phyloP scores from a whole-genome alignment of 1,139 yeast genomes.

The Entelexis paramagnoliae region DNA sequence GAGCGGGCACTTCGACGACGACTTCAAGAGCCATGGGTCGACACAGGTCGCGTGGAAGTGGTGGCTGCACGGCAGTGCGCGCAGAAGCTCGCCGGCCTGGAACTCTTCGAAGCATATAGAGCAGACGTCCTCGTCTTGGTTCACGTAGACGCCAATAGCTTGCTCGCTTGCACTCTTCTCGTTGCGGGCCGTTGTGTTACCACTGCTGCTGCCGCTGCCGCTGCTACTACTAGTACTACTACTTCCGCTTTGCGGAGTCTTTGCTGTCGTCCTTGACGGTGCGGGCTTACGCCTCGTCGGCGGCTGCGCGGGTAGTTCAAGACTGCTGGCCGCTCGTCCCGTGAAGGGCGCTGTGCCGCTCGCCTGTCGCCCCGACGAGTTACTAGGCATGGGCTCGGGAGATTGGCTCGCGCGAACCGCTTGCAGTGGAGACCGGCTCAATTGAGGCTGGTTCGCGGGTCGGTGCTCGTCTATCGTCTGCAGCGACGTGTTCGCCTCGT shows the following conservation, averaged over 20 bases:
- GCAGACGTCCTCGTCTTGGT: conserved; percentile 35
- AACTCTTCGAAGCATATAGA: conserved; percentile 65
- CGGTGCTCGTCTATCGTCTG: conserved; percentile 1
- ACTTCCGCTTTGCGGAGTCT: background rate
- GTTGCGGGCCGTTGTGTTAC: background rate
- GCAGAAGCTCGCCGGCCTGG: conserved; percentile 45
- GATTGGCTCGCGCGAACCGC: background rate
- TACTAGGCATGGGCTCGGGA: background rate
- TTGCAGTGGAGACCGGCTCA: background rate
- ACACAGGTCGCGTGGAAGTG: conserved; percentile 70
- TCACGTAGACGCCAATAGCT: conserved; percentile 5
- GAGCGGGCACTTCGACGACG: conserved; percentile 74
- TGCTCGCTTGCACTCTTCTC: background rate
- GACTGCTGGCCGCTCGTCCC: background rate
- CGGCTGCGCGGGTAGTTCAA: conserved; percentile 1
- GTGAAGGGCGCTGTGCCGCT: background rate
- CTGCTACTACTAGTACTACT: background rate
- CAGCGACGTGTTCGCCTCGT: background rate
- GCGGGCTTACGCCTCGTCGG: background rate
- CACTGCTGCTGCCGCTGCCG: background rate
- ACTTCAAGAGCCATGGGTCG: conserved; percentile 69
- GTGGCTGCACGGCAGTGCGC: conserved; percentile 73
- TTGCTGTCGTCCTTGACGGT: background rate
- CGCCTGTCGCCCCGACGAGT: background rate
- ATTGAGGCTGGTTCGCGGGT: background rate